Base-by-base conservation (phyloP, 805 yeast species). In the Kodamaea hsintzibuensis region DNA sequence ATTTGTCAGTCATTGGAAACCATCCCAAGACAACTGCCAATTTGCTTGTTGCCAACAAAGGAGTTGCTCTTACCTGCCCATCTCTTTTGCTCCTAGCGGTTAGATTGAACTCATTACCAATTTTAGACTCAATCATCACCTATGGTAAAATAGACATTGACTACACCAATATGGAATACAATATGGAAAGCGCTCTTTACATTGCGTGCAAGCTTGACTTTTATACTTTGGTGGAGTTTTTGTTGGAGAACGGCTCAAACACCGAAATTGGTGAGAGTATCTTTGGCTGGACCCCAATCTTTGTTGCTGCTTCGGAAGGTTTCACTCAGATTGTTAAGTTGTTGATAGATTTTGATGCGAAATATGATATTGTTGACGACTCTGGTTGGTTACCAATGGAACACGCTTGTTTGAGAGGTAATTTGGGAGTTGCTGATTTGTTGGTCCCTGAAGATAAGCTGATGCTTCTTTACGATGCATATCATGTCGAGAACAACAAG, bases 301-400 rank as follows among this genome's bases (percentile, higher is more conserved):
- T 93, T 66, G 82, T 85, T 50, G 96, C 97, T 10, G 92, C 96
- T 0, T 87, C 91, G 13, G 96, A 92, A 63, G 98, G 98, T 1
- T 82, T 72, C 52, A 63, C 62, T 40, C 81, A 80, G 1, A 77
- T 89, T 42, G 89, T 85, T 5, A 68, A 79, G 43, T 56, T 81
- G 7, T 75, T 93, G 57, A 68, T 86, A 27, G 70, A 72, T 0
- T 64, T 77, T 43, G 84, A 83, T 17, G 88, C 91, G 4, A 72
- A 76, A 7, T 81, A 73, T 54, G 79, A 81, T 44, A 70, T 76
- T 25, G 77, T 81, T 14, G 98, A 93, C 71, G 86, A 83, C 46
- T 86, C 95, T 50, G 98, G 98, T 0, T 93, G 98, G 98, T 83
- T 91, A 16, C 97, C 98, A n/a, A 85, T 91, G 85, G 98, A 93